These are phyloP conservation scores for Cunninghamia lanceolata DNA, from an alignment of 75 land plant genomes.

Conservation along the genomic window DNA sequence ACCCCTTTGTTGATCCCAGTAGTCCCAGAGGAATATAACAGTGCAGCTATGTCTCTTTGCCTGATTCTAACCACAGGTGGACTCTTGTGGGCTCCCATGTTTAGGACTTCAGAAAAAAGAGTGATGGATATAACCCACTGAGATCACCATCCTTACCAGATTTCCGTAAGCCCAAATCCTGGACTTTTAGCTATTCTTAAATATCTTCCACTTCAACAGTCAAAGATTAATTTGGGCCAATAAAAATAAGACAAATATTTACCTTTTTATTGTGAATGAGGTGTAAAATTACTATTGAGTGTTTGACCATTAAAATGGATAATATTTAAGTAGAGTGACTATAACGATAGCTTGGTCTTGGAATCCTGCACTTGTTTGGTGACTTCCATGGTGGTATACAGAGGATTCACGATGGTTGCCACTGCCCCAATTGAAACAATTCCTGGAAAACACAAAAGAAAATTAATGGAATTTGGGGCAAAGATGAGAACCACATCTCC, in stretches of 20 bases:
- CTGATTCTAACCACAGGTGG: too few relatives aligned
- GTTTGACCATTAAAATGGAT: too few relatives aligned
- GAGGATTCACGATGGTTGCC: conserved; percentile 59
- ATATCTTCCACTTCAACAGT: too few relatives aligned
- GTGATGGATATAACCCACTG: neutral
- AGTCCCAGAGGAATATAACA: too few relatives aligned
- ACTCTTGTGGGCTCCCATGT: neutral
- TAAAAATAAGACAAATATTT: too few relatives aligned
- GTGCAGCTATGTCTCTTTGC: too few relatives aligned
- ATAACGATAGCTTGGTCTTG: conserved; percentile 51
- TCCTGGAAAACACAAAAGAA: conserved; percentile 45
- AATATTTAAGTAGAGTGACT: too few relatives aligned
- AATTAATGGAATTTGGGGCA: too few relatives aligned
- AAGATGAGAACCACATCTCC: conserved; percentile 61
- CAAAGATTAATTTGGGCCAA: too few relatives aligned
- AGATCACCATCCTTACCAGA: neutral
- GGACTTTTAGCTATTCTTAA: conserved; percentile 44
- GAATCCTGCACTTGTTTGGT: conserved; percentile 48
- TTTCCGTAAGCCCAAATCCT: conserved; percentile 18
- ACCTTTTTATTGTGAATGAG: too few relatives aligned
- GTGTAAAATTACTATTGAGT: too few relatives aligned
- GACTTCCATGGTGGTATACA: conserved; percentile 52
- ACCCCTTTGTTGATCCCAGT: too few relatives aligned
- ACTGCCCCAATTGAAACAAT: conserved; percentile 52
- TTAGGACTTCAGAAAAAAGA: neutral